phyloP scores from a whole-genome alignment of 75 land plant species.

The Adiantum capillusveneris region DNA sequence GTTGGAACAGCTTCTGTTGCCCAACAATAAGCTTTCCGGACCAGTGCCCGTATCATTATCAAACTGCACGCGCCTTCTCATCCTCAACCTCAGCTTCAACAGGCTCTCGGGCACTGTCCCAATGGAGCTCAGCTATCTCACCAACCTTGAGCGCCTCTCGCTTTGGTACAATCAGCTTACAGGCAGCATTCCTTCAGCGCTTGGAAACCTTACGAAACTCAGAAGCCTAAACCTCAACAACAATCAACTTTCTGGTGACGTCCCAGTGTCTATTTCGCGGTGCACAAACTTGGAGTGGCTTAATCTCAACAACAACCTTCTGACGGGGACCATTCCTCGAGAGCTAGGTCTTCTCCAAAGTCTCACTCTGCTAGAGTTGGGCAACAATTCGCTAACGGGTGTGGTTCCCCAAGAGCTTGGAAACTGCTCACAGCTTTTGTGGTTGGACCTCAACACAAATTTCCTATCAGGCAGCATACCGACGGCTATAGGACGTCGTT shows the following conservation, averaged over 20 bases:
- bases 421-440: constrained; percentile 24
- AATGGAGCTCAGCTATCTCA: constrained; percentile 29
- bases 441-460: constrained; percentile 40
- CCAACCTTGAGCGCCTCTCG: constrained; percentile 39
- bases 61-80: constrained; percentile 43
- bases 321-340: constrained; percentile 46
- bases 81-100: constrained; percentile 70
- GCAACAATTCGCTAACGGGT: constrained; percentile 47
- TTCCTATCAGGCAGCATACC: constrained; percentile 32
- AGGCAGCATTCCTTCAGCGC: constrained; percentile 57
- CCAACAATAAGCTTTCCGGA: constrained; percentile 43
- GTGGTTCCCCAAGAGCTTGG: constrained; percentile 34
- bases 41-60: constrained; percentile 35
- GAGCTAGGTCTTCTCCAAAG: constrained; percentile 42
- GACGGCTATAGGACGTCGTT: no score
- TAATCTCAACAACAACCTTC: constrained; percentile 35
- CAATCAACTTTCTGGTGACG: no score
- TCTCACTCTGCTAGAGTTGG: constrained; percentile 41
- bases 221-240: no score
- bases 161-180: constrained; percentile 50
- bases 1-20: constrained; percentile 45
- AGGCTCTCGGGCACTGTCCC: constrained; percentile 55
- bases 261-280: no score
- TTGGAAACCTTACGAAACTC: constrained; percentile 2
- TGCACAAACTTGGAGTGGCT: neutral